Evolutionary conservation across 495 filamentous ascomycete species (phyloP).

Genomic region (Trichoderma gamsii): DNA sequence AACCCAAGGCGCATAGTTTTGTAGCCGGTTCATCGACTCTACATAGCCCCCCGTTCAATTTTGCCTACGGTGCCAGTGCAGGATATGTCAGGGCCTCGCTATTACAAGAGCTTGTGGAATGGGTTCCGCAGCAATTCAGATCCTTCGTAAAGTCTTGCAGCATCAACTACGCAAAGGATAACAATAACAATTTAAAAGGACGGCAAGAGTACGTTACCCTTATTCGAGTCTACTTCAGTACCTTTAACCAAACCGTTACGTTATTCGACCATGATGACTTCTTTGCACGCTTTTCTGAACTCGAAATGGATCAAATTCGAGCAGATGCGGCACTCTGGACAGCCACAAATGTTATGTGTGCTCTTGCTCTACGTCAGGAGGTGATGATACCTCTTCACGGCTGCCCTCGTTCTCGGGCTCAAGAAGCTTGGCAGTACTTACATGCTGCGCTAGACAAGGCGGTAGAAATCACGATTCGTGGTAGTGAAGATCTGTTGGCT

Average conservation of each 20-base stretch:
- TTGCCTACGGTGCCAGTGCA: background rate
- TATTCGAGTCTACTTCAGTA: background rate
- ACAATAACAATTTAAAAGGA: background rate
- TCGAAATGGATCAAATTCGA: slow-evolving; percentile 1
- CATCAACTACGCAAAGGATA: background rate
- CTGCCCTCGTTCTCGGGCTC: background rate
- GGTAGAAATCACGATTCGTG: background rate
- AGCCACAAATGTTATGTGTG: background rate
- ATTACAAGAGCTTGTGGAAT: background rate
- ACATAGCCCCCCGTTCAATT: background rate
- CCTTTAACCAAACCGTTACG: background rate
- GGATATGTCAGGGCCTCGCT: background rate
- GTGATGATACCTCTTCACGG: background rate
- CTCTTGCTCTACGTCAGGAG: background rate
- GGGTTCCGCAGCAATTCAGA: background rate
- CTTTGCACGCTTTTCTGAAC: background rate
- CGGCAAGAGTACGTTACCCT: background rate
- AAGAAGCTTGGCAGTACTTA: background rate
- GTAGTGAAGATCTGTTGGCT: background rate
- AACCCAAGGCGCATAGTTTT: background rate
- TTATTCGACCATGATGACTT: slow-evolving; percentile 8
- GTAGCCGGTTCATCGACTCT: background rate
- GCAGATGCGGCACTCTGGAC: background rate
- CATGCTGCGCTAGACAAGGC: background rate
- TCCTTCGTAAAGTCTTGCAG: background rate